Evolutionary conservation across 495 filamentous ascomycete species (phyloP), one percentile per base, ranked within the genome.

Genomic region (Hyaloscypha hepaticicola): DNA sequence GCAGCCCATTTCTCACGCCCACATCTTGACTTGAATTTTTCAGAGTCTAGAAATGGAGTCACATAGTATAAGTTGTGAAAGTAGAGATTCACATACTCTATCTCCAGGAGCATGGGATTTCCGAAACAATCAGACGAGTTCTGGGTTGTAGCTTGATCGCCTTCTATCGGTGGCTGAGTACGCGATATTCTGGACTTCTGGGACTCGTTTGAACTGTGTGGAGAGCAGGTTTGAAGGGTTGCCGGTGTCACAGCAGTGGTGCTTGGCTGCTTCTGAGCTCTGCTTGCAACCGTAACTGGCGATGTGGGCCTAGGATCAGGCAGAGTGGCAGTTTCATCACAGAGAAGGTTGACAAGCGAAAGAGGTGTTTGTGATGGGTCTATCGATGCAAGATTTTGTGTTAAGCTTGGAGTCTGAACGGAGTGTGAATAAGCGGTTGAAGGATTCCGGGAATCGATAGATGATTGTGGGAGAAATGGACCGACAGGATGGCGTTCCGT

Each of bases 271-370:
- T 28, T 53, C 8, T 53, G 21, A 12, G 50, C 53, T 57, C n/a
- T 21, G 22, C 53, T 9, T 33, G 53, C 25, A 57, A 29, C 53
- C 4, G 25, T 27, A 57, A 57, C 53, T 24, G 25, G 25, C 7
- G 28, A 21, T 34, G 19, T 4, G 14, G 28, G 53, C 28, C 53
- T 53, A 9, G 50, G 11, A 24, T 24, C 22, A 25, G 50, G 50
- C 6, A 33, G 25, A n/a, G 19, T 29, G 6, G 28, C 27, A 3
- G 22, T 27, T 33, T 28, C 26, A 57, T 57, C 28, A n/a, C 27
- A 57, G 21, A 57, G 53, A 28, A 57, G 53, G n/a, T 57, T 57
- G 53, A 57, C 53, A 34, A 57, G 14, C 8, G 53, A 57, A n/a
- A 57, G 25, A 45, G 38, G 38, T 0, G 38, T 19, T 11, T 19